Evolutionary conservation across 768 basidiomycete species (phyloP).

Genomic region (Serendipita indica): DNA sequence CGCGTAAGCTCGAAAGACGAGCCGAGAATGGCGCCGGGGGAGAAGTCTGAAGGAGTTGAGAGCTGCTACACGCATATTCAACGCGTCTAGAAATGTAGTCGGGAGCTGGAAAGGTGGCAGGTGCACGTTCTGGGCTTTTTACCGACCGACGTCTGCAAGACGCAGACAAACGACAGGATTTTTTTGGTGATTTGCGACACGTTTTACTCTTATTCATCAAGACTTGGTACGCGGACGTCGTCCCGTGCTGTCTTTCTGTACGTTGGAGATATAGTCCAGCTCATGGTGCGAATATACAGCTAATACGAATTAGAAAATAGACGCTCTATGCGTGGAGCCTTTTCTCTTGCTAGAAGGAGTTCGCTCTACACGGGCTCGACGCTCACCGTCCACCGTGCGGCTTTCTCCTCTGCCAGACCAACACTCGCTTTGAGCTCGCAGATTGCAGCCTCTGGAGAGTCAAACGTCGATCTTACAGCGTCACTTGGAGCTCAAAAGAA

Average conservation of each 20-base stretch:
- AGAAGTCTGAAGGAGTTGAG: too few species aligned
- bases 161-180: too few species aligned
- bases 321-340: constrained; percentile 4
- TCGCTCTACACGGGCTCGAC: neutral
- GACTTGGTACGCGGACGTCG: neutral
- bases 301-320: neutral
- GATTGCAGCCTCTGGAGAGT: neutral
- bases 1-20: neutral
- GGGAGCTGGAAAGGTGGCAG: neutral
- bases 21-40: too few species aligned
- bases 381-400: neutral
- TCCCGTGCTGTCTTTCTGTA: neutral
- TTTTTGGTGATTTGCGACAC: too few species aligned
- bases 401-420: constrained; percentile 3
- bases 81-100: neutral
- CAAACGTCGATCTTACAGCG: neutral
- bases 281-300: neutral
- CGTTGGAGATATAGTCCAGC: neutral
- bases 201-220: too few species aligned
- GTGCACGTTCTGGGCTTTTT: neutral
- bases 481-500: neutral
- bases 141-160: neutral
- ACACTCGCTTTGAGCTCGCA: neutral
- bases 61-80: too few species aligned
- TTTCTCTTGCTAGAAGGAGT: neutral